Conservation (phyloP, 805 yeast genomes). For the Candida nanaspora region DNA sequence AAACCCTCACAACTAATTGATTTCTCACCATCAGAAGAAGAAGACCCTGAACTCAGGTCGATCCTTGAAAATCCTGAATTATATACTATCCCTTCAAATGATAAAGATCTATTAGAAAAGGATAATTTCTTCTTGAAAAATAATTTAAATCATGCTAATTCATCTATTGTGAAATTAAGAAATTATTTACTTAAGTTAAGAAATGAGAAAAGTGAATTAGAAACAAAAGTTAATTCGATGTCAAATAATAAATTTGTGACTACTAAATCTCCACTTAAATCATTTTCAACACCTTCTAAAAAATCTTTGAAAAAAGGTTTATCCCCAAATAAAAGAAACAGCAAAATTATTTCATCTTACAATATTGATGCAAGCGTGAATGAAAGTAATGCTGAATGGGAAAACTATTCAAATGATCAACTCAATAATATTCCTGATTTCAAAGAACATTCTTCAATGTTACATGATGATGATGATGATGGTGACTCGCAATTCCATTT, state of each 20-base stretch:
- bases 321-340: slow-evolving; percentile 11
- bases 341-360: slow-evolving; percentile 7
- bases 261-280: background rate
- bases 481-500: slow-evolving; percentile 1
- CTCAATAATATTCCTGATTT: slow-evolving; percentile 16
- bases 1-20: no score
- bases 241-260: no score
- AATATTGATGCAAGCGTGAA: slow-evolving; percentile 8
- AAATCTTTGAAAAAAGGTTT: background rate
- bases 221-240: slow-evolving; percentile 14
- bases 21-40: no score
- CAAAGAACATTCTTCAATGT: slow-evolving; percentile 3
- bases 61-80: slow-evolving; percentile 28
- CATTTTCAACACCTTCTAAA: background rate
- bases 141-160: slow-evolving; percentile 58
- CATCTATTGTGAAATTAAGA: slow-evolving; percentile 54
- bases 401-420: slow-evolving; percentile 13
- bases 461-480: slow-evolving; percentile 13
- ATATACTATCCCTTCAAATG: slow-evolving; percentile 27
- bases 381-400: slow-evolving; percentile 11
- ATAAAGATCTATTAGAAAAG: slow-evolving; percentile 44
- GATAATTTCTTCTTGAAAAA: slow-evolving; percentile 50
- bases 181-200: slow-evolving; percentile 36
- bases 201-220: slow-evolving; percentile 24
- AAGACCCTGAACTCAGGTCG: slow-evolving; percentile 31